Conservation (phyloP, 2,329 filamentous ascomycete genomes). For the Paecilomyces dactylethromorphus region DNA sequence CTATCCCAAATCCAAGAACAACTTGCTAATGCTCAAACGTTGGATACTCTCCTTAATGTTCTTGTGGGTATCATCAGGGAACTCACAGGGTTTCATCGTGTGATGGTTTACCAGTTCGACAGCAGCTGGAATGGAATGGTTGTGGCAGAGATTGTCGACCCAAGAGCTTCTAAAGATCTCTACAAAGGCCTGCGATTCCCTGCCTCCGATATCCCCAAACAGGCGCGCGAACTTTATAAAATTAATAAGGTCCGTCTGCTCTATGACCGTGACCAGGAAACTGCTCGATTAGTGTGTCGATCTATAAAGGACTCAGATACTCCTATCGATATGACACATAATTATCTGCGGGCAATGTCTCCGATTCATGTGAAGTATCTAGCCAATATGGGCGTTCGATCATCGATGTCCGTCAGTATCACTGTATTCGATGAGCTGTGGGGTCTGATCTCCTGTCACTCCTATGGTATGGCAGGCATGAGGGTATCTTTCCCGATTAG, state of each 20-base stretch:
- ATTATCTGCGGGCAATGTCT: slow-evolving; percentile 82
- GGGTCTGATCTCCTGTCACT: slow-evolving; percentile 82
- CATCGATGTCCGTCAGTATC: slow-evolving; percentile 91
- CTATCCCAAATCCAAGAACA: slow-evolving; percentile 90
- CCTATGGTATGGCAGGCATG: slow-evolving; percentile 72
- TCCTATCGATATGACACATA: slow-evolving; percentile 76
- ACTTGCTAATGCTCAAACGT: slow-evolving; percentile 61
- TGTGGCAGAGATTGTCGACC: slow-evolving; percentile 80
- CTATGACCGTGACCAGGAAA: slow-evolving; percentile 76
- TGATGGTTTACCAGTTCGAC: slow-evolving; percentile 93
- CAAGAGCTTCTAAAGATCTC: slow-evolving; percentile 68
- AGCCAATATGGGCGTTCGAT: slow-evolving; percentile 81
- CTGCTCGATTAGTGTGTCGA: slow-evolving; percentile 74
- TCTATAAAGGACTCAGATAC: slow-evolving; percentile 64
- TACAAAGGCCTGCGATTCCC: slow-evolving; percentile 87
- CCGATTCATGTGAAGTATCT: slow-evolving; percentile 86
- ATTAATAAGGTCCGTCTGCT: slow-evolving; percentile 82
- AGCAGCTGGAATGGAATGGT: slow-evolving; percentile 74
- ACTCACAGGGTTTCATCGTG: slow-evolving; percentile 81
- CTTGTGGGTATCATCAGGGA: slow-evolving; percentile 83
- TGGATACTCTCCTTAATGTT: slow-evolving; percentile 71
- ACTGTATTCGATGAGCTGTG: slow-evolving; percentile 79
- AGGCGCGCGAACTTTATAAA: slow-evolving; percentile 82
- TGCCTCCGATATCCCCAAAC: slow-evolving; percentile 77
- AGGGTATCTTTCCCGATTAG: slow-evolving; percentile 86